Evolutionary conservation across 1,284 basidiomycete genomes (phyloP).

Genomic region (Cutaneotrichosporon daszewskae): DNA sequence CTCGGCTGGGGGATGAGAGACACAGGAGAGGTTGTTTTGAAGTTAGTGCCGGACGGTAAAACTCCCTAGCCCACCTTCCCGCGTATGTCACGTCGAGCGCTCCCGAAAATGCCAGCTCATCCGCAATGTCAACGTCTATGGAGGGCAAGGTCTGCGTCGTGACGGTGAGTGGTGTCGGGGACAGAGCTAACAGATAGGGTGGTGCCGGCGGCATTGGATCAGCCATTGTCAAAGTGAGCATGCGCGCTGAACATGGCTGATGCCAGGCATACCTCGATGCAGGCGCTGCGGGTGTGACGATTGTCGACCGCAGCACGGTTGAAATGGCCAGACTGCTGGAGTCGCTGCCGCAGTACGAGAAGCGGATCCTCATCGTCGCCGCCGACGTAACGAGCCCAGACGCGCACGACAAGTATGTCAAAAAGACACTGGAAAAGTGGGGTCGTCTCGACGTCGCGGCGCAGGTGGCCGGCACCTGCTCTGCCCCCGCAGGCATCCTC

Average conservation of each 20-base stretch:
- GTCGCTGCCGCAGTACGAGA: neutral
- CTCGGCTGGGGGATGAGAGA: too few species aligned
- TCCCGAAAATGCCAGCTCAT: too few species aligned
- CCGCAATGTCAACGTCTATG: neutral
- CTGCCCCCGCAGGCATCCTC: neutral
- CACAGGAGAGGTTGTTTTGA: too few species aligned
- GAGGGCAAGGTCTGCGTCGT: conserved; percentile 1
- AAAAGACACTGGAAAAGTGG: conserved; percentile 7
- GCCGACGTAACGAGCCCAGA: conserved; percentile 13
- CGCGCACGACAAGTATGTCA: conserved; percentile 5
- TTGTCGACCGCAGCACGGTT: conserved; percentile 11
- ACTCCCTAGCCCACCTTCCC: too few species aligned
- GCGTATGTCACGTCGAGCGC: too few species aligned
- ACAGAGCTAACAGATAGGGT: neutral
- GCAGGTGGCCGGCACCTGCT: conserved; percentile 14
- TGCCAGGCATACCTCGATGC: conserved; percentile 14
- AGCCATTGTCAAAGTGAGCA: neutral
- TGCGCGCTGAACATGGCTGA: neutral
- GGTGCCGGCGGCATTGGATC: neutral
- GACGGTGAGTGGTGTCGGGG: neutral
- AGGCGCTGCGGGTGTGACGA: conserved; percentile 8
- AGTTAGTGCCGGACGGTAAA: too few species aligned
- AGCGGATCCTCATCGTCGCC: conserved; percentile 1
- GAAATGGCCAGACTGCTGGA: too few species aligned
- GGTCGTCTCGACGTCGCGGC: conserved; percentile 17